Percentiles rank a stretch among this genome's conserved stretches.
Conservation (phyloP, 2,329 filamentous ascomycete genomes). For the Colletotrichum cuscutae region DNA sequence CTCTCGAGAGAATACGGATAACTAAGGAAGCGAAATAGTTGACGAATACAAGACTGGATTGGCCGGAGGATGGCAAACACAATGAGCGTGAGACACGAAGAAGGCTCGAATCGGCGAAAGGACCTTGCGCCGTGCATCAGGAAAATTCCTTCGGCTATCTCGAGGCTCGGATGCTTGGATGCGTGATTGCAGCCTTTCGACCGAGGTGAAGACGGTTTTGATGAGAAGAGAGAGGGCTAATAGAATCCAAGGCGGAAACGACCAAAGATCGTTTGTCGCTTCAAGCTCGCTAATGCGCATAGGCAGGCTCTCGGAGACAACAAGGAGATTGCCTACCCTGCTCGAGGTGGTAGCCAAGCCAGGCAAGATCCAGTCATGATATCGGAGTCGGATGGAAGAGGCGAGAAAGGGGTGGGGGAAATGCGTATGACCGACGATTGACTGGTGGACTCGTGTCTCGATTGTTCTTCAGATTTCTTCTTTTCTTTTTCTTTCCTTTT, state of each 20-base stretch:
- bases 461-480: slow-evolving; percentile 11
- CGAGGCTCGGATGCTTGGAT: background rate
- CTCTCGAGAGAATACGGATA: background rate
- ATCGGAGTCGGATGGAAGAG: background rate
- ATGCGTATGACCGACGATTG: background rate
- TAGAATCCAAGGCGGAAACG: background rate
- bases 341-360: slow-evolving; percentile 15
- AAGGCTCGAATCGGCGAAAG: background rate
- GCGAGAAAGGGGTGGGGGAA: background rate
- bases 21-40: background rate
- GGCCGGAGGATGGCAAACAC: background rate
- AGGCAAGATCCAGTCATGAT: background rate
- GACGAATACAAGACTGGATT: background rate
- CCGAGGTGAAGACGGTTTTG: background rate
- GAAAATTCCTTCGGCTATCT: background rate
- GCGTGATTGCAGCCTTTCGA: background rate
- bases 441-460: background rate
- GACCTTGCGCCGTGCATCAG: background rate
- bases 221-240: background rate
- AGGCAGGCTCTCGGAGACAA: background rate
- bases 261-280: background rate
- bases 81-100: background rate
- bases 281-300: background rate
- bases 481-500: slow-evolving; percentile 20
- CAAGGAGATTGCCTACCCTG: background rate